Evolutionary conservation across 371 early-diverging fungal species (phyloP).

Genomic region (Rhizomucor miehei): DNA sequence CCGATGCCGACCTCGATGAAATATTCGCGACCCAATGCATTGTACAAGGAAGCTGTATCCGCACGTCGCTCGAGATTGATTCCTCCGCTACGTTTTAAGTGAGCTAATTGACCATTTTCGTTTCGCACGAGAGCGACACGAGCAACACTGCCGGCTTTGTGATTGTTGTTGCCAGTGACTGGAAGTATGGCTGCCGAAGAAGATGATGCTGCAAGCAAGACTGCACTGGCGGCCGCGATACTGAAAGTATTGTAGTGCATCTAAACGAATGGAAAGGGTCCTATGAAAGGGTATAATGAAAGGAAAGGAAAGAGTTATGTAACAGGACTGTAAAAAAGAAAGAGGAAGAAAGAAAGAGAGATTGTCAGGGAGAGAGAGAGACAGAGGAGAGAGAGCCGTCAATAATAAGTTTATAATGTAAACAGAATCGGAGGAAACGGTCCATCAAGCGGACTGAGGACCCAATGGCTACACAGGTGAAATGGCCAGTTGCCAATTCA

Average conservation of each 20-base stretch:
- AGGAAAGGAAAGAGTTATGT: background rate
- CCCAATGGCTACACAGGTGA: too few species aligned
- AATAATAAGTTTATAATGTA: background rate
- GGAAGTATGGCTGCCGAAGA: background rate
- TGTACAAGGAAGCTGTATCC: conserved; percentile 6
- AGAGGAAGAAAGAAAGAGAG: background rate
- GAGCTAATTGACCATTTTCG: conserved; percentile 15
- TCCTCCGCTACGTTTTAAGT: background rate
- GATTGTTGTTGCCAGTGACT: conserved; percentile 2
- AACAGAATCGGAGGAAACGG: conserved; percentile 2
- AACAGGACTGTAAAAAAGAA: background rate
- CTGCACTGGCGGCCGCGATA: background rate
- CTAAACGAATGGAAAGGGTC: background rate
- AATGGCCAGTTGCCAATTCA: too few species aligned
- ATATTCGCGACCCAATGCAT: conserved; percentile 19
- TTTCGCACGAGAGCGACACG: conserved; percentile 14
- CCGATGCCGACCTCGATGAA: conserved; percentile 18
- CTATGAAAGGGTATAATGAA: background rate
- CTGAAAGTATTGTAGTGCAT: background rate
- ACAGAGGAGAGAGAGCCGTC: background rate
- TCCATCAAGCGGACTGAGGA: background rate
- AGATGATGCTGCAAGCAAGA: background rate
- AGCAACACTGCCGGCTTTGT: background rate
- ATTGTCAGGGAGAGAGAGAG: background rate
- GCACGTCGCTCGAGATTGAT: conserved; percentile 10